Evolutionary conservation across 2,329 filamentous ascomycete genomes (phyloP), one percentile per base, ranked within the genome.

Genomic region (Beauveria sp.): DNA sequence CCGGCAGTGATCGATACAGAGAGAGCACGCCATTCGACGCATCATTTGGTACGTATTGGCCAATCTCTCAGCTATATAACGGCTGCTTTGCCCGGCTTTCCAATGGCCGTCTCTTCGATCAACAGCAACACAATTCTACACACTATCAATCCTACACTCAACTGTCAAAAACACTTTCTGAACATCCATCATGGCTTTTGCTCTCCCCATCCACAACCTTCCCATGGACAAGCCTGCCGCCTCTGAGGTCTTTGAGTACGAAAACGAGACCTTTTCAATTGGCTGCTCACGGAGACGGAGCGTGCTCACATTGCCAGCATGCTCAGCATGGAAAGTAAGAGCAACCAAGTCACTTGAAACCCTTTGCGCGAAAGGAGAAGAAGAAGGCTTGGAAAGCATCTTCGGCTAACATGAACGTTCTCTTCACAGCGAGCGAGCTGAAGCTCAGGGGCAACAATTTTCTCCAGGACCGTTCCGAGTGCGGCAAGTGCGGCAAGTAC

Each of bases 231-330:
- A 61, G 44, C 59, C 59, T 12, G 51, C 34, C 20, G 12, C 59
- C 1, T 61, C 59, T 16, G 22, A 55, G 51, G 43, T 50, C 28
- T 50, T 55, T 16, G 5, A 61, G 43, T 34, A 43, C 24, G 26
- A 55, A 2, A 2, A 24, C 43, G 2, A 51, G 24, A 61, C 59
- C 18, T 9, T 55, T 8, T 61, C 52, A 18, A n/a, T 37, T 61
- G 59, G 59, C 2, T 50, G 2, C 51, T 61, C 26, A 22, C 59
- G 1, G 37, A 43, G 20, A 61, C 59, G 2, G 59, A 61, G 52
- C 51, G n/a, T 12, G 43, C 59, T 14, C 59, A 61, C 47, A 61
- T 61, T 50, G 59, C 59, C 43, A 28, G n/a, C 51, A 61, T 61
- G 59, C 44, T 61, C 3, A 20, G 37, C 20, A 55, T 61, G 28